These are phyloP conservation scores for Tripterygium wilfordii DNA, from an alignment of 177 flowering plant genomes.

Conservation along the genomic window DNA sequence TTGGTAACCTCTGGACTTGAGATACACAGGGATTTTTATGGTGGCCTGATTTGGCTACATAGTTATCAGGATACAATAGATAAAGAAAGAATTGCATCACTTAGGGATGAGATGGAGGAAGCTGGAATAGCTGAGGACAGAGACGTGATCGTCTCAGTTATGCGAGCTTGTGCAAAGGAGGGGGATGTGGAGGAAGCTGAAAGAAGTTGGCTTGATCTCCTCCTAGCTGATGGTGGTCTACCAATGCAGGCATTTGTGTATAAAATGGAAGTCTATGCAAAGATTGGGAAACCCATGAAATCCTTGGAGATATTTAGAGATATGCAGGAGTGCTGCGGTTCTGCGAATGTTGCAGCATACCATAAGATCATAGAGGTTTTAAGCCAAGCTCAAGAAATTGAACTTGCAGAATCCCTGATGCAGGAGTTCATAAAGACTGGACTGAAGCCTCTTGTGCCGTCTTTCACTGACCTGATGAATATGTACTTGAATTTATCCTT, in stretches of 20 bases:
- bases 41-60: conserved; percentile 91
- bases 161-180: conserved; percentile 75
- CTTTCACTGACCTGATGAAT: conserved; percentile 51
- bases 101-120: conserved; percentile 55
- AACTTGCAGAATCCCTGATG: conserved; percentile 72
- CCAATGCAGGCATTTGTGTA: conserved; percentile 73
- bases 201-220: conserved; percentile 60
- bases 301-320: conserved; percentile 63
- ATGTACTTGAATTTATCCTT: conserved; percentile 55
- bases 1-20: conserved; percentile 59
- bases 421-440: conserved; percentile 58
- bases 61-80: conserved; percentile 82
- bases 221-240: conserved; percentile 23
- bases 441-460: conserved; percentile 63
- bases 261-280: conserved; percentile 75
- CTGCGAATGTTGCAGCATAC: conserved; percentile 54
- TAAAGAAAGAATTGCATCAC: conserved; percentile 49
- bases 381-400: conserved; percentile 54
- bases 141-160: conserved; percentile 70
- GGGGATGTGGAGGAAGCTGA: conserved; percentile 81
- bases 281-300: conserved; percentile 52
- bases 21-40: conserved; percentile 67
- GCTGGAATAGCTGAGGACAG: conserved; percentile 58
- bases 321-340: conserved; percentile 44
- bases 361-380: conserved; percentile 81